Evolutionary conservation across 306 rosid species (phyloP).

Genomic region (Lablab purpureus): DNA sequence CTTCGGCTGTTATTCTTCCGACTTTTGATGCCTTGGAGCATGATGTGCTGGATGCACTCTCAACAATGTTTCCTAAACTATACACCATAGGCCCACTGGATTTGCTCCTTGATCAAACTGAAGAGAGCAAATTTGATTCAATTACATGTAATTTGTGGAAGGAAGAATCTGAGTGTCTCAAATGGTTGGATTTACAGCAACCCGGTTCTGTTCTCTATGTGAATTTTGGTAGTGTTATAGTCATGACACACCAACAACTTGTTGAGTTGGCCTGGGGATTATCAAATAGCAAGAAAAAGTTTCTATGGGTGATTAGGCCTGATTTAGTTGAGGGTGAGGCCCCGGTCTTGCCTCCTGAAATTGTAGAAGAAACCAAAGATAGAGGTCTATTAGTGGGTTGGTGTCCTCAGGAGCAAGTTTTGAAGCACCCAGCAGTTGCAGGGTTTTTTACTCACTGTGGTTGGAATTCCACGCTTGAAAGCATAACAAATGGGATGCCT

Average conservation of each 20-base stretch:
- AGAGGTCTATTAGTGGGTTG: constrained; percentile 52
- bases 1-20: constrained; percentile 52
- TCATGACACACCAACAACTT: constrained; percentile 51
- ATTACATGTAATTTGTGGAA: constrained; percentile 56
- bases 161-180: constrained; percentile 54
- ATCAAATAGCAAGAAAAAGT: constrained; percentile 48
- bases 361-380: constrained; percentile 43
- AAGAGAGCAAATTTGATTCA: constrained; percentile 6
- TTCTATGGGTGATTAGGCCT: constrained; percentile 63
- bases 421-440: constrained; percentile 54
- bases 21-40: constrained; percentile 54
- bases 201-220: constrained; percentile 53
- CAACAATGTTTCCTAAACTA: constrained; percentile 49
- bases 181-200: constrained; percentile 58
- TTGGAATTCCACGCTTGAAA: constrained; percentile 61
- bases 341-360: constrained; percentile 43
- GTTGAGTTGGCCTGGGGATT: constrained; percentile 64
- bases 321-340: constrained; percentile 52
- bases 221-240: constrained; percentile 56
- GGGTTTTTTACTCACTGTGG: constrained; percentile 61
- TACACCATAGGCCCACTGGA: constrained; percentile 57
- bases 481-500: constrained; percentile 54
- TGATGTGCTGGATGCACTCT: constrained; percentile 46
- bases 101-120: constrained; percentile 45
- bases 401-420: constrained; percentile 66